Base-by-base conservation (phyloP, 1,284 basidiomycete species). In the Coniophora puteana region DNA sequence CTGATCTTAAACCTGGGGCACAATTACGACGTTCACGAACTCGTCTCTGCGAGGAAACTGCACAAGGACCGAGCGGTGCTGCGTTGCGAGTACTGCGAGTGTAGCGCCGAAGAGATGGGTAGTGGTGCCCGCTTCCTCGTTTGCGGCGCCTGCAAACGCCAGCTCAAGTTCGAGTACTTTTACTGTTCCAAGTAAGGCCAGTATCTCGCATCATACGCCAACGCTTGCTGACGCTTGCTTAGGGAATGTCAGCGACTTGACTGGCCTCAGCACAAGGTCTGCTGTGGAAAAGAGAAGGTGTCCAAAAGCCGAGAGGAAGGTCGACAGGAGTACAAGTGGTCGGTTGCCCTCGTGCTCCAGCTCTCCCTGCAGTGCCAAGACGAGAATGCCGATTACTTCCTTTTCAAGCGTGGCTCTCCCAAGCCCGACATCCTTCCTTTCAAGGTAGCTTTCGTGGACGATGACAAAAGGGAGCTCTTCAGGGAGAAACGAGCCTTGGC, bases 1-100 rank as follows among this genome's bases (percentile, higher is more conserved):
- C n/a, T n/a, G n/a, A n/a, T n/a, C n/a, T n/a, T n/a, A n/a, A n/a
- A n/a, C n/a, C n/a, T n/a, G n/a, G n/a, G n/a, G n/a, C n/a, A n/a
- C n/a, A n/a, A n/a, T n/a, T n/a, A n/a, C n/a, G n/a, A n/a, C 4
- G 4, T 4, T n/a, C n/a, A n/a, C n/a, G 18, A 8, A 16, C 4
- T 41, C 6, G 32, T 25, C 8, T 0, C 25, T 5, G 13, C 21
- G 8, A 32, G 32, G 22, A 14, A 18, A 2, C 33, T 12, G n/a
- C 8, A 37, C 3, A 27, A 45, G 7, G 35, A 41, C 16, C 41
- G 34, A 27, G 39, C 46, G 2, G 23, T 41, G 16, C 18, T 46
- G 2, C 46, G 46, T 26, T 41, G 39, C 23, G 45, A 46, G 5
- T 41, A 41, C 26, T 46, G 46, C 30, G 30, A 16, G n/a, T 41